Percentiles rank a stretch among this genome's conserved stretches.
Evolutionary conservation across 495 filamentous ascomycete species (phyloP).

Genomic region (Talaromyces nanjingensis): DNA sequence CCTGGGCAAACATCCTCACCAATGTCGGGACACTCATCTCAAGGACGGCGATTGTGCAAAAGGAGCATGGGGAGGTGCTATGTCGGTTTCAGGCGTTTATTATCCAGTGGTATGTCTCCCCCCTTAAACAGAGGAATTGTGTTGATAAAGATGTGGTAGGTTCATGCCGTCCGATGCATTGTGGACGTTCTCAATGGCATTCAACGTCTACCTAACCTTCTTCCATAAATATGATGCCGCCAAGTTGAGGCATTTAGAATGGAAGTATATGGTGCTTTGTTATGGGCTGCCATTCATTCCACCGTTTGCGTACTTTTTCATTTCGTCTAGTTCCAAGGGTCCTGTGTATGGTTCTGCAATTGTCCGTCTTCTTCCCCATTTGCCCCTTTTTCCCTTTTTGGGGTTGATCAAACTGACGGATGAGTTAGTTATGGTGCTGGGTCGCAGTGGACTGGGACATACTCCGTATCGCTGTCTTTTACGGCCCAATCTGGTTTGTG

Average conservation of each 20-base stretch:
- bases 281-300: conserved; percentile 73
- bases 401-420: not conserved
- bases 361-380: conserved; percentile 23
- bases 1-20: conserved; percentile 75
- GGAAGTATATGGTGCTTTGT: conserved; percentile 62
- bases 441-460: conserved; percentile 60
- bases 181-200: conserved; percentile 80
- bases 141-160: conserved; percentile 34
- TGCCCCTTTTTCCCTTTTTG: not conserved
- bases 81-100: conserved; percentile 76
- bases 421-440: conserved; percentile 73
- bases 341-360: conserved; percentile 70
- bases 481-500: conserved; percentile 78
- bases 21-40: conserved; percentile 76
- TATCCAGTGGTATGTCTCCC: conserved; percentile 56
- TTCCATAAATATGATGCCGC: conserved; percentile 66
- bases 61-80: conserved; percentile 36
- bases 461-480: conserved; percentile 70
- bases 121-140: not conserved
- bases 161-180: conserved; percentile 70
- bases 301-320: conserved; percentile 60
- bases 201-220: conserved; percentile 83
- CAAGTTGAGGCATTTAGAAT: conserved; percentile 62
- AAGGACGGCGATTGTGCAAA: conserved; percentile 40
- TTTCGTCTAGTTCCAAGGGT: conserved; percentile 40